Base-by-base conservation (phyloP, 176 grass and related monocot species). In the Aegilops tauschii region DNA sequence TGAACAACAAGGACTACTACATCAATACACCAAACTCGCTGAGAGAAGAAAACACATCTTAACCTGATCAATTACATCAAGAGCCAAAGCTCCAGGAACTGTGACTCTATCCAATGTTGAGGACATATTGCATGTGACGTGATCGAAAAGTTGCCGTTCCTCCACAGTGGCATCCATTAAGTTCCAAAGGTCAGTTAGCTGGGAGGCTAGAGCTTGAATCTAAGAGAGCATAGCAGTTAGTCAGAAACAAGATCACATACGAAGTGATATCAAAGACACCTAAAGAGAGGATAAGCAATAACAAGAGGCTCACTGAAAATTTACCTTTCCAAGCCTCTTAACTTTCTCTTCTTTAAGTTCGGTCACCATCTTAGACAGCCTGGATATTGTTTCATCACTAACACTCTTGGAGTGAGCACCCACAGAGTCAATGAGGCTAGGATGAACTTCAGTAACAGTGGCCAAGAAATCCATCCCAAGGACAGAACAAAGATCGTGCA, bases 401-500 rank as follows among this genome's bases (percentile, higher is more conserved):
- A 96, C 96, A 85, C 93, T 98, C 85, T 98, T 98, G 68, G 88
- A 96, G 66, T 98, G 88, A 45, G 89, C 86, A 54, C 85, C 73
- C 44, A 91, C 82, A 82, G 86, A 88, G 67, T 94, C 89, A 81
- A 77, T 90, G n/a, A 98, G 90, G 54, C 93, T 98, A 81, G 93
- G 88, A 88, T 98, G 93, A 73, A 96, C 87, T 86, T 98, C 85
- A 90, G 84, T 98, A 61, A 98, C 87, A 4, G 82, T 94, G 21
- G 61, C 75, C 75, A 98, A 89, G 61, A 98, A 98, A 86, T 98
- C 88, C 76, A 93, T 85, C 47, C 96, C 90, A 77, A 98, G 86
- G 82, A 94, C 93, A 69, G 88, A 90, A 94, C 96, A 98, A 54
- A 98, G 75, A 82, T 98, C 93, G 12, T 98, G 93, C 78, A 96